Percentiles rank a stretch among this genome's conserved stretches.
phyloP scores from a whole-genome alignment of 129 eudicot genomes.

The Escallonia rubra region DNA sequence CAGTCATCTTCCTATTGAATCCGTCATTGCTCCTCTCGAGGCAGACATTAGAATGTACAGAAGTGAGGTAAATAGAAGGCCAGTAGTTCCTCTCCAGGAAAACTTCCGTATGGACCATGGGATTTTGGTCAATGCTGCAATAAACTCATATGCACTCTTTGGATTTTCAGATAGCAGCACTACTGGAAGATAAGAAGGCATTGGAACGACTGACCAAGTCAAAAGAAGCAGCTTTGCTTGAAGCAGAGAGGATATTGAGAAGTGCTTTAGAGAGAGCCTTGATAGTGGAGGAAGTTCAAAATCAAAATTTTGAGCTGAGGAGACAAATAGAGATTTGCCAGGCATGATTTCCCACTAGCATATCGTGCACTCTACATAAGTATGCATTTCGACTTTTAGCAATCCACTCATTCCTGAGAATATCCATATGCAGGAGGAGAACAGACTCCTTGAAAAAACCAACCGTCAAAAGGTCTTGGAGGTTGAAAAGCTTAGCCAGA shows the following conservation, averaged over 20 bases:
- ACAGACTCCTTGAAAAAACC: constrained; percentile 76
- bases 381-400: no score
- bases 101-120: background rate
- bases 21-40: constrained; percentile 82
- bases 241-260: constrained; percentile 77
- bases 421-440: constrained; percentile 60
- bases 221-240: constrained; percentile 84
- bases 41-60: constrained; percentile 74
- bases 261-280: constrained; percentile 92
- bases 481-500: constrained; percentile 82
- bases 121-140: background rate
- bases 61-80: constrained; percentile 53
- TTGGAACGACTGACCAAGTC: constrained; percentile 73
- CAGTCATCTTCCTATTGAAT: constrained; percentile 72
- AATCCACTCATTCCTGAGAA: no score
- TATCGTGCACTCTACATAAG: background rate
- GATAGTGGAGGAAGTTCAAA: constrained; percentile 86
- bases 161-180: constrained; percentile 47
- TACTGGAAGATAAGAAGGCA: constrained; percentile 79
- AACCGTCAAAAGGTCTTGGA: constrained; percentile 84
- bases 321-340: constrained; percentile 88
- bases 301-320: constrained; percentile 74
- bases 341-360: constrained; percentile 18
- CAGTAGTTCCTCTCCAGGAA: background rate
- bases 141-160: background rate